phyloP scores from a whole-genome alignment of 2,329 filamentous ascomycete species.

The Curvularia hawaiiensis region DNA sequence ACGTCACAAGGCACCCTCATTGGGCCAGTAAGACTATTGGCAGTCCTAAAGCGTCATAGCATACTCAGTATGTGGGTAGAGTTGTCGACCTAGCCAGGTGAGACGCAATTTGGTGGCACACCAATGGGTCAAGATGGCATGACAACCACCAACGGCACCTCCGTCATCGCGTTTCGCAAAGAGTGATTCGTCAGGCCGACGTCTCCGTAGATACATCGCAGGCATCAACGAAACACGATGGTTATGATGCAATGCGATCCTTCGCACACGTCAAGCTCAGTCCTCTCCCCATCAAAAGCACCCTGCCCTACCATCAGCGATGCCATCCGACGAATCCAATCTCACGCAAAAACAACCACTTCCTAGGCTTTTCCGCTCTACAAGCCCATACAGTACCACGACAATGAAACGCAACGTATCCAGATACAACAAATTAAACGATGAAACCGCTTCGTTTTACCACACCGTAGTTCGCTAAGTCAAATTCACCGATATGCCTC shows the following conservation, averaged over 20 bases:
- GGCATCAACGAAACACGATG: not conserved
- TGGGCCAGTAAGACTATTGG: not conserved
- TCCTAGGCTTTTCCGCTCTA: not conserved
- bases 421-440: not conserved
- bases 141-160: not conserved
- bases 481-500: not conserved
- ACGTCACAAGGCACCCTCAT: not conserved
- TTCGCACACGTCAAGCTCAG: not conserved
- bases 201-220: too few relatives aligned
- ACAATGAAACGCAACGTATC: not conserved
- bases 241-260: not conserved
- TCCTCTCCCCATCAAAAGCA: not conserved
- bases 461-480: not conserved
- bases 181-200: not conserved
- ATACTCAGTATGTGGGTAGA: not conserved
- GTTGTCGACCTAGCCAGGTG: not conserved
- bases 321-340: not conserved
- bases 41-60: not conserved
- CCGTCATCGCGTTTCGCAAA: not conserved
- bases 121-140: slow-evolving; percentile 1
- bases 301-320: not conserved
- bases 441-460: not conserved
- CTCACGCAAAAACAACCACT: not conserved
- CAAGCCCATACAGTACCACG: not conserved
- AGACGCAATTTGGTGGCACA: not conserved